phyloP scores from a whole-genome alignment of 208 protist genomes.

The Leptomonas pyrrhocoris region DNA sequence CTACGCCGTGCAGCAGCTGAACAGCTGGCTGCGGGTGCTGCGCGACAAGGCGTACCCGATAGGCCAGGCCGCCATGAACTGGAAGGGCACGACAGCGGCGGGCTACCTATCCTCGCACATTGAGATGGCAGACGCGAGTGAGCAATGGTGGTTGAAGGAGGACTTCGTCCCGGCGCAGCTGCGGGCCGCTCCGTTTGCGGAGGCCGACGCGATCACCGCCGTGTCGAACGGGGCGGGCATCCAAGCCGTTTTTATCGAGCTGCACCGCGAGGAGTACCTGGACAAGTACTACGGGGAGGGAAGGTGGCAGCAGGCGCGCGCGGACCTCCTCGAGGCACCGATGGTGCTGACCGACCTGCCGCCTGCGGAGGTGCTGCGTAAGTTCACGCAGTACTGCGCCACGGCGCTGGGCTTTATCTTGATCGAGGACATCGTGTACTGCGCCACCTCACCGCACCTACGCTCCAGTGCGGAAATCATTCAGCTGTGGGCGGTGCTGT shows the following conservation, averaged over 20 bases:
- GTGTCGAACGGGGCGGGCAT: slow-evolving; percentile 77
- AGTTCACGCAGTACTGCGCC: slow-evolving; percentile 66
- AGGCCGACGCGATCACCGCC: slow-evolving; percentile 49
- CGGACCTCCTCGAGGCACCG: slow-evolving; percentile 62
- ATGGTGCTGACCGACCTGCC: slow-evolving; percentile 36
- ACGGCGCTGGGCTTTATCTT: slow-evolving; percentile 83
- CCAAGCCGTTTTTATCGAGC: slow-evolving; percentile 79
- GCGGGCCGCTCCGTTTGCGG: slow-evolving; percentile 54
- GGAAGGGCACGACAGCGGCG: slow-evolving; percentile 57
- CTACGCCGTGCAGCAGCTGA: slow-evolving; percentile 77
- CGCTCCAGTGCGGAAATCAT: slow-evolving; percentile 81
- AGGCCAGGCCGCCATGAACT: slow-evolving; percentile 64
- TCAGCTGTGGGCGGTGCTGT: slow-evolving; percentile 74
- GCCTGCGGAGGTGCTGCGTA: slow-evolving; percentile 43
- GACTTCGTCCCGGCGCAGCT: slow-evolving; percentile 54
- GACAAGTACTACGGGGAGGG: slow-evolving; percentile 75
- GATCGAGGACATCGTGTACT: slow-evolving; percentile 84
- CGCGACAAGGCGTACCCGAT: slow-evolving; percentile 69
- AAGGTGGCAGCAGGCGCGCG: slow-evolving; percentile 65
- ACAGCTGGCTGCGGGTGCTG: slow-evolving; percentile 81
- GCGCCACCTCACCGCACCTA: slow-evolving; percentile 78
- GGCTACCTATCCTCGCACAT: slow-evolving; percentile 56
- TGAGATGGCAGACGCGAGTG: slow-evolving; percentile 43
- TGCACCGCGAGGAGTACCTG: slow-evolving; percentile 81
- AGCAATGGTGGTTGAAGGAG: slow-evolving; percentile 77